Evolutionary conservation across 345 rosid genomes (phyloP), one percentile per base, ranked within the genome.

Genomic region (Populus alba): DNA sequence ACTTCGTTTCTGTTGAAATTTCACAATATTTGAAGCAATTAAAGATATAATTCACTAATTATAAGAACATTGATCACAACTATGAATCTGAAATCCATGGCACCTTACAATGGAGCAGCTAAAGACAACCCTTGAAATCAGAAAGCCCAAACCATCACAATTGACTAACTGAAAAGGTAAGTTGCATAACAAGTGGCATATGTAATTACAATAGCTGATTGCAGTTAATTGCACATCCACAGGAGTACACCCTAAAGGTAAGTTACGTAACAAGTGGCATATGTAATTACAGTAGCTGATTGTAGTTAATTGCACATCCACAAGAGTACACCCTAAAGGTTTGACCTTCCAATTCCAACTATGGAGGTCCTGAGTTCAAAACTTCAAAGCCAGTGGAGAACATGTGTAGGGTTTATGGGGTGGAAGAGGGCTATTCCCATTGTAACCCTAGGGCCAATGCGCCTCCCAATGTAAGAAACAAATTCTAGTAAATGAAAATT

Each of bases 1-100:
- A 92, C 68, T 89, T 86, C 22, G 90, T 87, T 87, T 97, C 98
- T 94, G 92, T 78, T 51, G 20, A 23, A 81, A 83, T 35, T 79
- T 66, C n/a, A 61, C 65, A 66, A 62, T 39, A 77, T 38, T 65
- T 25, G 22, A 68, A 69, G 66, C 55, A 16, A 49, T 66, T 27
- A 55, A 68, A 37, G 66, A 72, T n/a, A 45, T 4, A 15, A 13
- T 45, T 45, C 15, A 39, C 63, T 49, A 49, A 69, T 55, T 13
- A 41, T 3, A 75, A 43, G 16, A 67, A 27, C 22, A 7, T 13
- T 41, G 47, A 63, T 7, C 20, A 22, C 20, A 43, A 66, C 17
- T 66, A 37, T 20, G 25, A 10, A 71, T 63, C 6, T 23, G 7
- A 69, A 73, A 51, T 22, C 47, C 27, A 70, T 20, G 23, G 20